Evolutionary conservation across 352 stramenopile genomes (phyloP).

Genomic region (Poterioochromonas sp.): DNA sequence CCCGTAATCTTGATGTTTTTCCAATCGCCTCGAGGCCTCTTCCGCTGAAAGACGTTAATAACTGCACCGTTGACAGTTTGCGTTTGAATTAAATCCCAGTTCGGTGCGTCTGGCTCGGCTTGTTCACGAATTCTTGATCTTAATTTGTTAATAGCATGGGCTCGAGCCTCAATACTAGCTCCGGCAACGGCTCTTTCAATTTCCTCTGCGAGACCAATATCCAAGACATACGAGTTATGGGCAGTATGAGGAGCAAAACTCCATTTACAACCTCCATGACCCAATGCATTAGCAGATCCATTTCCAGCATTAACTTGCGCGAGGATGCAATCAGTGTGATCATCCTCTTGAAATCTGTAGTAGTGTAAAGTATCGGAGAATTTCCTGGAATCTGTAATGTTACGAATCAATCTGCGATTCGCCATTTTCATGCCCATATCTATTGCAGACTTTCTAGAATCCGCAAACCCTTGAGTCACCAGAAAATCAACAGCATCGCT

Average conservation of each 20-base stretch:
- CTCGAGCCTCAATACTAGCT: conserved; percentile 4
- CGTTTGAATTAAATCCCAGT: conserved; percentile 24
- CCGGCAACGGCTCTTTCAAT: conserved; percentile 28
- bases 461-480: conserved; percentile 20
- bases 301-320: conserved; percentile 17
- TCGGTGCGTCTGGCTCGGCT: neutral
- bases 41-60: conserved; percentile 2
- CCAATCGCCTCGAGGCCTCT: conserved; percentile 13
- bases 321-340: neutral
- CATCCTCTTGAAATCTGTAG: conserved; percentile 20
- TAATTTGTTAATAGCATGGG: conserved; percentile 15
- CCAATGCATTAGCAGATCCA: neutral
- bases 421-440: conserved; percentile 6
- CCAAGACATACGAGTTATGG: conserved; percentile 32
- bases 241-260: conserved; percentile 27
- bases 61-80: neutral
- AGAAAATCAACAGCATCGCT: conserved; percentile 31
- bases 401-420: conserved; percentile 10
- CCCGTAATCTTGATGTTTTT: conserved; percentile 34
- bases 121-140: conserved; percentile 24
- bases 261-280: conserved; percentile 32
- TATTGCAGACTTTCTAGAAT: conserved; percentile 13
- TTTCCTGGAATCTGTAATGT: neutral
- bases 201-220: conserved; percentile 32
- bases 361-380: conserved; percentile 28